Percentiles rank a stretch among this genome's conserved stretches.
Conservation (phyloP, 495 filamentous ascomycete genomes). For the Hypoxylon lenormandii region DNA sequence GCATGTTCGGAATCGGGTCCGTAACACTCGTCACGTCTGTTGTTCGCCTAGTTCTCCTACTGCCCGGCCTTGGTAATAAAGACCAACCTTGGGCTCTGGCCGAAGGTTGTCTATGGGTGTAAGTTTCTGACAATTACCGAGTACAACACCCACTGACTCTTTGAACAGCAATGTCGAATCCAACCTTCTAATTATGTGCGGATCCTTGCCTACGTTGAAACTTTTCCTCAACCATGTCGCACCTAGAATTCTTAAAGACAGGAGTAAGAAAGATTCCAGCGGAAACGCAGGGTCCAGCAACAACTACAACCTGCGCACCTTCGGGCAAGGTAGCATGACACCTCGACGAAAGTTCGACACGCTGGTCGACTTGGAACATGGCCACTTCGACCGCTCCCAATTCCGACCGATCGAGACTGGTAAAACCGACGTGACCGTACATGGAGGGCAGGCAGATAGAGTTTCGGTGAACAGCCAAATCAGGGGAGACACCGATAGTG, state of each 20-base stretch:
- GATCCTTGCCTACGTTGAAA: slow-evolving; percentile 22
- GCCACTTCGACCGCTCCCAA: slow-evolving; percentile 1
- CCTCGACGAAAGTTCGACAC: slow-evolving; percentile 5
- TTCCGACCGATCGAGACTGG: neutral
- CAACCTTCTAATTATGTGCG: slow-evolving; percentile 33
- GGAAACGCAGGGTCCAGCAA: neutral
- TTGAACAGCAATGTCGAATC: slow-evolving; percentile 25
- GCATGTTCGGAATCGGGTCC: slow-evolving; percentile 7
- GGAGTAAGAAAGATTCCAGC: neutral
- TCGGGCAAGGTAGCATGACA: neutral
- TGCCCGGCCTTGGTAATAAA: slow-evolving; percentile 12
- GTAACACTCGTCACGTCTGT: slow-evolving; percentile 29
- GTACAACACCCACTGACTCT: neutral
- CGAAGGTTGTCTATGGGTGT: slow-evolving; percentile 34
- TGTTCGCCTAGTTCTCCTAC: slow-evolving; percentile 20
- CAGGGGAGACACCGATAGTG: slow-evolving; percentile 8
- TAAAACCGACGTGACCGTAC: neutral
- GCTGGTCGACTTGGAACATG: neutral
- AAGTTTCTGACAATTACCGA: slow-evolving; percentile 2
- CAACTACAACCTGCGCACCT: slow-evolving; percentile 9
- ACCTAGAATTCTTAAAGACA: slow-evolving; percentile 8
- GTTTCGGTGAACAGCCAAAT: neutral
- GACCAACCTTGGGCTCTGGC: slow-evolving; percentile 29
- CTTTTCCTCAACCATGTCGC: slow-evolving; percentile 19
- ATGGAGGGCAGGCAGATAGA: slow-evolving; percentile 4